Conservation (phyloP, 495 filamentous ascomycete species). For the Clohesyomyces aquaticus region DNA sequence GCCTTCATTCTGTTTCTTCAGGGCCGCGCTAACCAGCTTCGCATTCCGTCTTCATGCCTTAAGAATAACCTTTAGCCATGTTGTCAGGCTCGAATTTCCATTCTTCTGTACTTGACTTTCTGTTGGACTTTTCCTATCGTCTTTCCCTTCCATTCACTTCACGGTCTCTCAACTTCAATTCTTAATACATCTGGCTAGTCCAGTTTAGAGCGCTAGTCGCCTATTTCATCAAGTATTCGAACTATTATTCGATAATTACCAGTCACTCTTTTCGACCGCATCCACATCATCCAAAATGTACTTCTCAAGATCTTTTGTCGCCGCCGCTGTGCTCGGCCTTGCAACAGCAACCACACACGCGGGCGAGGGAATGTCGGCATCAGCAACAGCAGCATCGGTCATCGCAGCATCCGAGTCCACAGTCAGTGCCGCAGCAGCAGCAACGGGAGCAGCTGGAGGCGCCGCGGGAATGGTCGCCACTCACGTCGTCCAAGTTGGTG, state of each 20-base stretch:
- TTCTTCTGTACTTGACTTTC: constrained; percentile 27
- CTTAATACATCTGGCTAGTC: constrained; percentile 42
- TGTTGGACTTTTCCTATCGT: constrained; percentile 31
- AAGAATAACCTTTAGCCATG: constrained; percentile 37
- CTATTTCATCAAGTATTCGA: constrained; percentile 13
- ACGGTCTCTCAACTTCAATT: constrained; percentile 40
- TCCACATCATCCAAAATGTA: constrained; percentile 33
- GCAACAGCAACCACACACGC: constrained; percentile 20
- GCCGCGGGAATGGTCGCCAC: constrained; percentile 26
- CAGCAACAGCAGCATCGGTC: constrained; percentile 4
- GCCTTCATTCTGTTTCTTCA: constrained; percentile 26
- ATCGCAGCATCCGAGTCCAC: not conserved
- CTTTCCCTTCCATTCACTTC: constrained; percentile 38
- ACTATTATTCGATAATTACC: constrained; percentile 30
- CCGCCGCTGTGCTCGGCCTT: constrained; percentile 30
- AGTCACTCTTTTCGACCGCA: constrained; percentile 34
- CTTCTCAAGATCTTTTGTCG: constrained; percentile 34
- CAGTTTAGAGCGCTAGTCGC: constrained; percentile 43
- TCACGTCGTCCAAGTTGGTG: constrained; percentile 41
- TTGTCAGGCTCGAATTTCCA: constrained; percentile 23
- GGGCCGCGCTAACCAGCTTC: constrained; percentile 35
- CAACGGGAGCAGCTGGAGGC: constrained; percentile 1
- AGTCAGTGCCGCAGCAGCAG: not conserved
- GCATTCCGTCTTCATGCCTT: constrained; percentile 39
- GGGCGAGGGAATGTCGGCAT: constrained; percentile 7